Evolutionary conservation across 768 basidiomycete species (phyloP).

Genomic region (Rhodotorula paludigena): DNA sequence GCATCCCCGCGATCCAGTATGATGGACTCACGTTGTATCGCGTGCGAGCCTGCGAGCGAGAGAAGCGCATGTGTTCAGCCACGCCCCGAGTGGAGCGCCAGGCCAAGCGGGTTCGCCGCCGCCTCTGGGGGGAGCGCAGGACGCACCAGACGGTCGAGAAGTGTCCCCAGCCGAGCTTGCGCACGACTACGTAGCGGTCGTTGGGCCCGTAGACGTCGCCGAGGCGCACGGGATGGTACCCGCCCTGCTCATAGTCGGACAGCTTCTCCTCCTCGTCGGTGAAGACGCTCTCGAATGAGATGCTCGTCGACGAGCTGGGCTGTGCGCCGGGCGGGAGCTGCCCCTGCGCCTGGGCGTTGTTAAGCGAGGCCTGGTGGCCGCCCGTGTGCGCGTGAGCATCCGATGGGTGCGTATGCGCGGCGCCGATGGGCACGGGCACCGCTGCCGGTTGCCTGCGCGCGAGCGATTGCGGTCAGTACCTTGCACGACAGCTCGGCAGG

Average conservation of each 20-base stretch:
- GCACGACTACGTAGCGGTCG: conserved; percentile 74
- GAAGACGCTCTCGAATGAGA: conserved; percentile 39
- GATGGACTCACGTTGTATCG: conserved; percentile 18
- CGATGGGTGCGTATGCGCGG: too few relatives aligned
- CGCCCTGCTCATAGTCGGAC: conserved; percentile 42
- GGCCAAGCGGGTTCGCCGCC: background rate
- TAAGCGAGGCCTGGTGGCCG: background rate
- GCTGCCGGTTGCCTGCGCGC: too few relatives aligned
- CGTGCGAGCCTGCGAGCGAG: conserved; percentile 20
- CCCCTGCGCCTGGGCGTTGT: too few relatives aligned
- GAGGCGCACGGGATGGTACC: conserved; percentile 42
- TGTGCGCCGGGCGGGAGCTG: conserved; percentile 1
- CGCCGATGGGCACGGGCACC: too few relatives aligned
- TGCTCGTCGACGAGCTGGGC: conserved; percentile 22
- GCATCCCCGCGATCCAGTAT: background rate
- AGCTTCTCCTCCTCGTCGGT: conserved; percentile 46
- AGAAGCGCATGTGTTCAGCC: background rate
- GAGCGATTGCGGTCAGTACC: too few relatives aligned
- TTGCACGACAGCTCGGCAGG: too few relatives aligned
- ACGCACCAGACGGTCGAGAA: conserved; percentile 81
- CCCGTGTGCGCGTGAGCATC: too few relatives aligned
- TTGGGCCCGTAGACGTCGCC: conserved; percentile 50
- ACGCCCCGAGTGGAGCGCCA: background rate
- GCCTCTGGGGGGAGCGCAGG: background rate
- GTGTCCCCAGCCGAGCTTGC: conserved; percentile 97